These are phyloP conservation scores for Pseudogymnoascus destructans DNA, from an alignment of 2,329 filamentous ascomycete genomes.

Conservation along the genomic window DNA sequence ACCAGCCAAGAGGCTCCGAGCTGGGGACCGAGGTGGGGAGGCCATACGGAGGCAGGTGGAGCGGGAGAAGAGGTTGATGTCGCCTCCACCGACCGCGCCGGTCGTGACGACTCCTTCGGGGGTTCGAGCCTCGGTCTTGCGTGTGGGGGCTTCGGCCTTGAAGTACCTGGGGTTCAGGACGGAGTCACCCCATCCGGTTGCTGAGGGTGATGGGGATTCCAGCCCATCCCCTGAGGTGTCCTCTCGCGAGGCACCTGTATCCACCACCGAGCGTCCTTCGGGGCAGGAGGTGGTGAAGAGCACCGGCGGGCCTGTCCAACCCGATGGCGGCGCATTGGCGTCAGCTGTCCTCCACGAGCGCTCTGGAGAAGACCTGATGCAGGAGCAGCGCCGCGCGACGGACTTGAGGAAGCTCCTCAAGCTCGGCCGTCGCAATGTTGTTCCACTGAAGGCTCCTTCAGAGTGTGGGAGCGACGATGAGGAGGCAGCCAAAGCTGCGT, in stretches of 20 bases:
- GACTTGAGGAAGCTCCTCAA: not conserved
- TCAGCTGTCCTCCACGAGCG: not conserved
- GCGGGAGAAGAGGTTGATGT: not conserved
- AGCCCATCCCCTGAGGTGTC: constrained; percentile 3
- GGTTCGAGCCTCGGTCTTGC: not conserved
- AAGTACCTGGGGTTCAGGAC: constrained; percentile 3
- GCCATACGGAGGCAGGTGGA: not conserved
- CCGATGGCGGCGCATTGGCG: not conserved
- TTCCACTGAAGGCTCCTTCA: not conserved
- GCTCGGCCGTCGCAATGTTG: constrained; percentile 1
- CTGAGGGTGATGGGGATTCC: not conserved
- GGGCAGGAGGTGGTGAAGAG: not conserved
- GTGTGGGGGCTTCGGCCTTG: not conserved
- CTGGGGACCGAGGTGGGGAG: constrained; percentile 7
- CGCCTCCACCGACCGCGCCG: not conserved
- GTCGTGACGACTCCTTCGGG: not conserved
- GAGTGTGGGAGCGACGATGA: constrained; percentile 5
- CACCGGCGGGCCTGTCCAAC: not conserved
- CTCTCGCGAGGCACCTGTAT: not conserved
- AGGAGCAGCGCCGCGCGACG: not conserved
- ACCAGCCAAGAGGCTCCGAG: constrained; percentile 6
- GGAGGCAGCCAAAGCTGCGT: constrained; percentile 5
- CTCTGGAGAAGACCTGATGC: not conserved
- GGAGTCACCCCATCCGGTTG: not conserved
- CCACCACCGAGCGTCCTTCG: not conserved